Base-by-base conservation (phyloP, 768 basidiomycete species). In the Hygrophorus pudorinus region DNA sequence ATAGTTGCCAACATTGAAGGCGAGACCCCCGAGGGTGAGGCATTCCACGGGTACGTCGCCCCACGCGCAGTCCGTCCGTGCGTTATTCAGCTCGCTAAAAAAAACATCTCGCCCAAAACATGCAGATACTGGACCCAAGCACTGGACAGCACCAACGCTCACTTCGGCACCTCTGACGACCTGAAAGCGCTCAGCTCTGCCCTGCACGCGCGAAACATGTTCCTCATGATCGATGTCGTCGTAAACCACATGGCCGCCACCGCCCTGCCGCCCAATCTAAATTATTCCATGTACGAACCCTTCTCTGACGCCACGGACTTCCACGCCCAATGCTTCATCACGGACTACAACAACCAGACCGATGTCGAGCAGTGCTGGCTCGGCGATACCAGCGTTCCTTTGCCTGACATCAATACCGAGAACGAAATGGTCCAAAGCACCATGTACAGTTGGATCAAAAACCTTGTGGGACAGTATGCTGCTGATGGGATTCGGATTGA, bases 401-500 rank as follows among this genome's bases (percentile, higher is more conserved):
- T 87, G 0, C 67, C 78, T 0, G 85, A 88, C 54, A 53, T 88
- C 49, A 74, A 87, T 62, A 88, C 86, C 12, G 75, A 85, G 57
- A 68, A 82, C 46, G 56, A 65, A 2, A 56, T 54, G 8, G 78
- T 87, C 28, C 67, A 74, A 5, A 58, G 63, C 7, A 70, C 63
- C 4, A 76, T 77, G 61, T 65, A 73, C 43, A 51, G 56, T n/a
- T 87, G 84, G 84, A 72, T 86, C 57, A 58, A 59, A 17, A 53
- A 64, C 14, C 65, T 84, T 17, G 78, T 85, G 7, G 48, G 62
- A 16, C 67, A 71, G 44, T 85, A 76, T 56, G 61, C 59, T 21
- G 70, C 82, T 40, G 85, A 87, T 55, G 81, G 83, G 13, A 65
- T 88, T 46, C 73, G 85, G 35, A 78, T 86, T 53, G 85, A 86